These are phyloP conservation scores for Setaria italica DNA, from an alignment of 202 grass and related monocot genomes.

Conservation along the genomic window DNA sequence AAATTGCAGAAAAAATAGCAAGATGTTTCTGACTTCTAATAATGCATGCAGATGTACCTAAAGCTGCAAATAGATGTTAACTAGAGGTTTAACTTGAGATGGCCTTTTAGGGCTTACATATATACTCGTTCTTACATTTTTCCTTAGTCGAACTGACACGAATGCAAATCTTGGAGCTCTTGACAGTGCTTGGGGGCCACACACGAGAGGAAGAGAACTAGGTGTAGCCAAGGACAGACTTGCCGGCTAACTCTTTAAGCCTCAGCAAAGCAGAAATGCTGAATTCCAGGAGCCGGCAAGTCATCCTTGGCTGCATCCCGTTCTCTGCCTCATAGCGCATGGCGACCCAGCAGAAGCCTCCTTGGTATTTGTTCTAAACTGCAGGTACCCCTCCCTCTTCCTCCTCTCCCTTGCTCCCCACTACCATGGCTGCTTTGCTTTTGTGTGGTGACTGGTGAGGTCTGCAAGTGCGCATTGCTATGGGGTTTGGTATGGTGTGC, in stretches of 20 bases:
- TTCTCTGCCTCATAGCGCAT: slow-evolving; percentile 76
- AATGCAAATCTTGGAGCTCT: slow-evolving; percentile 29
- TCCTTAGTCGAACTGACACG: background rate
- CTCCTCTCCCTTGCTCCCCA: slow-evolving; percentile 6
- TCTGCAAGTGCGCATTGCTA: slow-evolving; percentile 43
- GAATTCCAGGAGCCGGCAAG: slow-evolving; percentile 69
- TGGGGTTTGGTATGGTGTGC: slow-evolving; percentile 39
- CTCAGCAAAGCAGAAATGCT: slow-evolving; percentile 14
- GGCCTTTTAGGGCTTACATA: slow-evolving; percentile 9
- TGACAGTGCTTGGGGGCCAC: slow-evolving; percentile 56
- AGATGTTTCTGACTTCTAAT: background rate
- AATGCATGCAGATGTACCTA: slow-evolving; percentile 5
- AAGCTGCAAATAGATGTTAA: slow-evolving; percentile 13
- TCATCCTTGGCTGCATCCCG: slow-evolving; percentile 99
- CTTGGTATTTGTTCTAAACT: background rate
- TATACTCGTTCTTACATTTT: slow-evolving; percentile 26
- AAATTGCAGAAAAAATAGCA: slow-evolving; percentile 18
- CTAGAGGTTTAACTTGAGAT: slow-evolving; percentile 31
- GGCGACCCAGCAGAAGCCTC: slow-evolving; percentile 57
- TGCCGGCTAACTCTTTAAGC: slow-evolving; percentile 66
- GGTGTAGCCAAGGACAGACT: slow-evolving; percentile 96
- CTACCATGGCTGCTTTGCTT: slow-evolving; percentile 38
- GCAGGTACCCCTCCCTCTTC: slow-evolving; percentile 18
- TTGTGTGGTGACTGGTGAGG: slow-evolving; percentile 41
- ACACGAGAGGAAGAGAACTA: slow-evolving; percentile 82